Evolutionary conservation across 164 flowering plant species (phyloP).

Genomic region (Magnolia officinalis): DNA sequence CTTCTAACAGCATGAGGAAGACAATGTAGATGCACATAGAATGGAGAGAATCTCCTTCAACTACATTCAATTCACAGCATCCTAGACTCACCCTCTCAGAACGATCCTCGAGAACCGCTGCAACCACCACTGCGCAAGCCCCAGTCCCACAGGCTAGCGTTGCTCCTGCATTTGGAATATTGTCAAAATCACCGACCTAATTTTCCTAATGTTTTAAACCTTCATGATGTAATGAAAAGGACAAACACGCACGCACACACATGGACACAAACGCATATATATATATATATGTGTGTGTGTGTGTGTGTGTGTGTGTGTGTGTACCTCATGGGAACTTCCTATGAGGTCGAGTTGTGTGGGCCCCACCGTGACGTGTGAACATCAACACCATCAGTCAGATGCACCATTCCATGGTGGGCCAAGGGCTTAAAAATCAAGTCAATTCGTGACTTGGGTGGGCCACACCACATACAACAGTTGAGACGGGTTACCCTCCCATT

Average conservation of each 20-base stretch:
- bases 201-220: background rate
- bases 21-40: background rate
- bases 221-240: background rate
- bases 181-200: background rate
- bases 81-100: conserved; percentile 71
- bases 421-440: too few species aligned
- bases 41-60: background rate
- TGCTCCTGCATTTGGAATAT: conserved; percentile 51
- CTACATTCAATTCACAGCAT: background rate
- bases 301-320: too few species aligned
- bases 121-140: conserved; percentile 94
- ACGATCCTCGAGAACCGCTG: conserved; percentile 92
- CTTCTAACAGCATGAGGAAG: background rate
- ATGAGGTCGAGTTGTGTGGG: too few species aligned
- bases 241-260: background rate
- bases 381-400: too few species aligned
- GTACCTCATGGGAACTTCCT: too few species aligned
- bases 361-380: too few species aligned
- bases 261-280: background rate
- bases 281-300: too few species aligned
- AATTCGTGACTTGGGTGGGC: too few species aligned
- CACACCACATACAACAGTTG: too few species aligned
- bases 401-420: too few species aligned
- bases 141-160: conserved; percentile 99
- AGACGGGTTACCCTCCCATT: too few species aligned